These are phyloP conservation scores for Claviceps sp. DNA, from an alignment of 2,329 filamentous ascomycete genomes.

Conservation along the genomic window DNA sequence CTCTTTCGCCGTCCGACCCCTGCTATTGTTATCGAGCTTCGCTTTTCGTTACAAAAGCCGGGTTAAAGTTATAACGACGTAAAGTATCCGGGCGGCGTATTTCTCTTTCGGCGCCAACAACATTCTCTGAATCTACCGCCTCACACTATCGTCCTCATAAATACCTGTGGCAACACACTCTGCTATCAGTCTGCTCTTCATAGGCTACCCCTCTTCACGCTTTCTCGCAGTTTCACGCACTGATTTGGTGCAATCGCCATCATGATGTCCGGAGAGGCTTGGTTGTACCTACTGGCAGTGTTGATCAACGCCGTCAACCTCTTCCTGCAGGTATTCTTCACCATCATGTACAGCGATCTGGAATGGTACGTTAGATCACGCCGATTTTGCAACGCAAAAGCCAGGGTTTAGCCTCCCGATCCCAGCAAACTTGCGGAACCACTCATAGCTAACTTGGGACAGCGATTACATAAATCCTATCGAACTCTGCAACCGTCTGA, in stretches of 20 bases:
- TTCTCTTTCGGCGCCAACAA: background rate
- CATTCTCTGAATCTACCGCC: background rate
- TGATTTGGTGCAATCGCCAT: slow-evolving; percentile 2
- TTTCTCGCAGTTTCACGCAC: background rate
- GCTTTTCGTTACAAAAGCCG: background rate
- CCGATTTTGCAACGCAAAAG: background rate
- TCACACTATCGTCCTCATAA: background rate
- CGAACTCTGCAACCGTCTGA: slow-evolving; percentile 98
- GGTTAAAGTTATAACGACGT: background rate
- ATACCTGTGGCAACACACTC: background rate
- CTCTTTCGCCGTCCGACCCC: background rate
- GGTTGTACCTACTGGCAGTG: slow-evolving; percentile 95
- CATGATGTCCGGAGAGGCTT: slow-evolving; percentile 90
- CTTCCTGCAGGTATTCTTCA: slow-evolving; percentile 99
- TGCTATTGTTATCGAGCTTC: background rate
- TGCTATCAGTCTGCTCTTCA: background rate
- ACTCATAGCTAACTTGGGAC: slow-evolving; percentile 7
- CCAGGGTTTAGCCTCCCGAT: background rate
- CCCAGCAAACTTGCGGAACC: background rate
- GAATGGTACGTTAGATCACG: slow-evolving; percentile 65
- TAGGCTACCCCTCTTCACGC: background rate
- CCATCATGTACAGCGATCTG: slow-evolving; percentile 99
- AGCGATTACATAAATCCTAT: slow-evolving; percentile 99
- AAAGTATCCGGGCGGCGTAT: background rate
- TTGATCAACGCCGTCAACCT: slow-evolving; percentile 99